Evolutionary conservation across 176 grass and related monocot genomes (phyloP).

Genomic region (Oryza coarctata): DNA sequence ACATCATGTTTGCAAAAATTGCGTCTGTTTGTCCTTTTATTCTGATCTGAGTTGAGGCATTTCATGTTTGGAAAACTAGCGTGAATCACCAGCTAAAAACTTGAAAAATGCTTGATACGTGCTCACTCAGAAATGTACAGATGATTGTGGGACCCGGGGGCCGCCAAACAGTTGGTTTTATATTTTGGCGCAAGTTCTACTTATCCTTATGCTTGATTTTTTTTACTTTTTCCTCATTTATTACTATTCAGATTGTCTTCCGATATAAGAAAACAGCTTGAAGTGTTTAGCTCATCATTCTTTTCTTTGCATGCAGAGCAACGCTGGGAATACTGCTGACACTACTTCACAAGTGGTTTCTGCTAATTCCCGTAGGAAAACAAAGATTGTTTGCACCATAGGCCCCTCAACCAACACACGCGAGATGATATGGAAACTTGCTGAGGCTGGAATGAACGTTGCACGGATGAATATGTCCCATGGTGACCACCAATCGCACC

Average conservation of each 20-base stretch:
- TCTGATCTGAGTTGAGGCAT: not conserved
- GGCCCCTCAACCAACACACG: constrained; percentile 84
- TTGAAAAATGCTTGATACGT: not conserved
- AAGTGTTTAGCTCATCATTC: not conserved
- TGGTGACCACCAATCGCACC: constrained; percentile 91
- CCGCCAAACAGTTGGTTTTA: not conserved
- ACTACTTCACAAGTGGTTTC: constrained; percentile 27
- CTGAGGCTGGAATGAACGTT: constrained; percentile 91
- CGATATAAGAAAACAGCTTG: not conserved
- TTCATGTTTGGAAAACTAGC: too few species aligned
- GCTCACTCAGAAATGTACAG: not conserved
- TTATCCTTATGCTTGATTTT: not conserved
- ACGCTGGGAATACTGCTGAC: constrained; percentile 25
- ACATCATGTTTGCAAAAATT: not conserved
- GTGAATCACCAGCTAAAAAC: not conserved
- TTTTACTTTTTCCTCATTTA: not conserved
- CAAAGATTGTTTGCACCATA: constrained; percentile 99
- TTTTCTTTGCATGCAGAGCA: constrained; percentile 39
- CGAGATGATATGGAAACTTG: constrained; percentile 96
- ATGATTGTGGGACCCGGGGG: not conserved
- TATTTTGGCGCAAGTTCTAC: not conserved
- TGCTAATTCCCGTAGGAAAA: constrained; percentile 53
- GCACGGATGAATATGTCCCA: constrained; percentile 97
- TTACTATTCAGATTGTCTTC: not conserved
- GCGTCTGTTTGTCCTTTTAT: not conserved